These are phyloP conservation scores for Saccharomyces paradoxus DNA, from an alignment of 805 yeast species.

Conservation along the genomic window DNA sequence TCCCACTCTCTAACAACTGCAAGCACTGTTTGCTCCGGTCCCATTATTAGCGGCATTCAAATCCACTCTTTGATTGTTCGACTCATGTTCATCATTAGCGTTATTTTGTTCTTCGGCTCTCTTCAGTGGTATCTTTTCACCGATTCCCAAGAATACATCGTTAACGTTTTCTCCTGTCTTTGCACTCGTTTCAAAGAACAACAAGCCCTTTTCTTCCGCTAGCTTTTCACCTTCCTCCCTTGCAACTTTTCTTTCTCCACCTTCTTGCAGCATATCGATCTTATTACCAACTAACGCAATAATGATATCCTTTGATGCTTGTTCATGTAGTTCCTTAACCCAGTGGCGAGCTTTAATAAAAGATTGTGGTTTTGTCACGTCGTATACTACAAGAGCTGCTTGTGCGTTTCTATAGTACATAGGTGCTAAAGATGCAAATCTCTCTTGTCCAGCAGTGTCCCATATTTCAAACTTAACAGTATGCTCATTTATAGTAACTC, in stretches of 20 bases:
- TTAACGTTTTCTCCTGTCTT: conserved; percentile 83
- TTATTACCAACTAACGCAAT: conserved; percentile 94
- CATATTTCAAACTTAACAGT: conserved; percentile 89
- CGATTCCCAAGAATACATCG: conserved; percentile 85
- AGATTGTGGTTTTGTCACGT: conserved; percentile 88
- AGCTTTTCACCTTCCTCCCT: conserved; percentile 77
- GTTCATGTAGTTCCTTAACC: conserved; percentile 94
- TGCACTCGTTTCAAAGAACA: conserved; percentile 92
- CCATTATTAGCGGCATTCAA: conserved; percentile 27
- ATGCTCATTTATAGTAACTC: conserved; percentile 77
- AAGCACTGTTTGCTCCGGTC: conserved; percentile 24
- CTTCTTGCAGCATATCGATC: conserved; percentile 60
- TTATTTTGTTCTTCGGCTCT: conserved; percentile 20
- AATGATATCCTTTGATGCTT: conserved; percentile 83
- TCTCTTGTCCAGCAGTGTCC: conserved; percentile 98
- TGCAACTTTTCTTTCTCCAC: conserved; percentile 59
- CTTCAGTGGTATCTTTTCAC: conserved; percentile 64
- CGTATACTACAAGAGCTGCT: conserved; percentile 93
- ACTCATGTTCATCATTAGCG: conserved; percentile 17
- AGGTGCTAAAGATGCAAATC: conserved; percentile 93
- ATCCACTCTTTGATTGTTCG: conserved; percentile 29
- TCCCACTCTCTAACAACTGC: conserved; percentile 24
- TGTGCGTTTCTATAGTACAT: conserved; percentile 97
- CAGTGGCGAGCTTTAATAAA: conserved; percentile 95
- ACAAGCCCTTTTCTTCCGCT: conserved; percentile 83